Conservation (phyloP, 768 basidiomycete genomes). For the Paxillus ammoniavirescens region DNA sequence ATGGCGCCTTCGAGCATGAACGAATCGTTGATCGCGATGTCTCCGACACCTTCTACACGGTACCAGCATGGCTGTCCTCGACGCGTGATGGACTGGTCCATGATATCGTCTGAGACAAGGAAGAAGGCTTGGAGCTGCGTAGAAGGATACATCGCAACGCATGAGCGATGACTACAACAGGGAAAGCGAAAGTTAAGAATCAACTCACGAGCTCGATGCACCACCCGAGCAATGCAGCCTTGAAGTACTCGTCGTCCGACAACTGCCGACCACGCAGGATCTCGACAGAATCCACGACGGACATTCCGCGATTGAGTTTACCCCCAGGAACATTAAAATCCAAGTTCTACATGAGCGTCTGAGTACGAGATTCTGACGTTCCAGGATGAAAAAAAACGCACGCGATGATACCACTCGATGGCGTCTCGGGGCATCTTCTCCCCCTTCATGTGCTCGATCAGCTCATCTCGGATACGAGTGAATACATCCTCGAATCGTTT, state of each 20-base stretch:
- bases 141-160: not conserved
- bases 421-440: slow-evolving; percentile 85
- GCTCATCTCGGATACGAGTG: slow-evolving; percentile 69
- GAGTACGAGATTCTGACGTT: not conserved
- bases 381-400: slow-evolving; percentile 35
- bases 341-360: slow-evolving; percentile 54
- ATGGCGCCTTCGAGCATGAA: slow-evolving; percentile 97
- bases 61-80: slow-evolving; percentile 98
- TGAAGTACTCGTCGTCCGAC: slow-evolving; percentile 83
- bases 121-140: slow-evolving; percentile 93
- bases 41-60: slow-evolving; percentile 53
- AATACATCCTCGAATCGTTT: slow-evolving; percentile 73
- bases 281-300: slow-evolving; percentile 89
- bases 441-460: slow-evolving; percentile 62
- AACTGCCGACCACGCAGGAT: slow-evolving; percentile 75
- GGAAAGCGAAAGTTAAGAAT: not conserved
- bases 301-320: slow-evolving; percentile 96
- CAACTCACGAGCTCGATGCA: slow-evolving; percentile 88
- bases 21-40: slow-evolving; percentile 92
- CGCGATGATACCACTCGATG: slow-evolving; percentile 79
- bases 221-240: slow-evolving; percentile 91
- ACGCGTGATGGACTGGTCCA: slow-evolving; percentile 93
- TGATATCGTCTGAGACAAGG: slow-evolving; percentile 96
- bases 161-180: not conserved
- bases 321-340: slow-evolving; percentile 96